Evolutionary conservation across 495 filamentous ascomycete species (phyloP), one percentile per base, ranked within the genome.

Genomic region (Trichoderma reesei): DNA sequence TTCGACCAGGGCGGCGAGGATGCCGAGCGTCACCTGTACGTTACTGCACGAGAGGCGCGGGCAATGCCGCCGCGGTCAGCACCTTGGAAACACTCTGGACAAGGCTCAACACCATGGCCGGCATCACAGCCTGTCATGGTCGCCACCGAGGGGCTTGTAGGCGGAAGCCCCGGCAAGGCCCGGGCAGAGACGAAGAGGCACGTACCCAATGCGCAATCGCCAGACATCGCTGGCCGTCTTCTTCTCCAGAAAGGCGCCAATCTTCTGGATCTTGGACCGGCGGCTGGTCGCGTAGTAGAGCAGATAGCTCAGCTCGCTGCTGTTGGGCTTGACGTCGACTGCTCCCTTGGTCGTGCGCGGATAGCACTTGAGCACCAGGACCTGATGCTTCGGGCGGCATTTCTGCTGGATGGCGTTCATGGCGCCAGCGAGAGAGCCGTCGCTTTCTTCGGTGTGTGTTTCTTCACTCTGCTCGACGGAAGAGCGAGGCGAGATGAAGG

Each of bases 231-330:
- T 87, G 46, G 88, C 88, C 62, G 91, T 91, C 76, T 90, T 88
- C 79, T 90, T 93, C 75, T 96, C 91, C 69, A 97, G 78, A 71
- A 95, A 97, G 69, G 84, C 84, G 72, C 90, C 90, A 60, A 97
- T 90, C 73, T 97, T 97, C 71, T 92, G 90, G 63, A 97, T 83
- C 83, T 96, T 97, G 75, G 89, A 92, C 65, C 90, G 84, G 62
- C 92, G 89, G 67, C 92, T 94, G 72, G 90, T 92, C 48, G 89
- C 90, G 81, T 97, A 96, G 82, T 93, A 97, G 36, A 96, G 85
- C 61, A 97, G 83, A 72, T 97, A 97, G 72, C 90, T 95, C 48
- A 97, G 85, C 78, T 97, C 92, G 75, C 89, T 94, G 54, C 90
- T 87, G 72, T 97, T 97, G 9, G 92, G 91, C 74, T 91, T 93